phyloP scores from a whole-genome alignment of 352 stramenopile species.

The Phytophthora podocarpi region DNA sequence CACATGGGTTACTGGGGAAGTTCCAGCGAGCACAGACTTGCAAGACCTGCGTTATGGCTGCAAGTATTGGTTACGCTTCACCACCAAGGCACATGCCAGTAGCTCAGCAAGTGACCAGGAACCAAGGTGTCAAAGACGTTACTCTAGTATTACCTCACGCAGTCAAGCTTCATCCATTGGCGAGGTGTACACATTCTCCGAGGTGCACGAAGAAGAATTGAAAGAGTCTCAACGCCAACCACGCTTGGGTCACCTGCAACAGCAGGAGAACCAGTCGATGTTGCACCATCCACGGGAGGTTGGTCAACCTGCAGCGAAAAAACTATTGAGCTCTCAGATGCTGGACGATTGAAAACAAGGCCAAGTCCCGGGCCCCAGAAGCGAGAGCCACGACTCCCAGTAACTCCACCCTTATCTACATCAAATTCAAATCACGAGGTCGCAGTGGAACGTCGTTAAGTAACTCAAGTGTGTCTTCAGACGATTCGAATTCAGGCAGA shows the following conservation, averaged over 20 bases:
- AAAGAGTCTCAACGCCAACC: not conserved
- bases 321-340: too few relatives aligned
- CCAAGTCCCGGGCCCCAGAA: too few relatives aligned
- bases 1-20: conserved; percentile 25
- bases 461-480: conserved; percentile 14
- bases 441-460: conserved; percentile 7
- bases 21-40: conserved; percentile 40
- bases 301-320: too few relatives aligned
- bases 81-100: conserved; percentile 33
- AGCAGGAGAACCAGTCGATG: not conserved
- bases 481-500: conserved; percentile 7
- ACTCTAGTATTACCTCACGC: not conserved
- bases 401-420: not conserved
- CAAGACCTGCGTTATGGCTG: conserved; percentile 44
- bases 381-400: too few relatives aligned
- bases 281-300: not conserved
- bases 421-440: conserved; percentile 2
- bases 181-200: conserved; percentile 9
- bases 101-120: conserved; percentile 16
- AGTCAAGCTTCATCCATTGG: conserved; percentile 9
- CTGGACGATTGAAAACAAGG: too few relatives aligned
- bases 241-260: not conserved
- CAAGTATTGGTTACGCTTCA: conserved; percentile 25
- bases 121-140: not conserved
- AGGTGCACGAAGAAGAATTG: not conserved